Evolutionary conservation across 2,329 filamentous ascomycete species (phyloP).

Genomic region (Colletotrichum simmondsii): DNA sequence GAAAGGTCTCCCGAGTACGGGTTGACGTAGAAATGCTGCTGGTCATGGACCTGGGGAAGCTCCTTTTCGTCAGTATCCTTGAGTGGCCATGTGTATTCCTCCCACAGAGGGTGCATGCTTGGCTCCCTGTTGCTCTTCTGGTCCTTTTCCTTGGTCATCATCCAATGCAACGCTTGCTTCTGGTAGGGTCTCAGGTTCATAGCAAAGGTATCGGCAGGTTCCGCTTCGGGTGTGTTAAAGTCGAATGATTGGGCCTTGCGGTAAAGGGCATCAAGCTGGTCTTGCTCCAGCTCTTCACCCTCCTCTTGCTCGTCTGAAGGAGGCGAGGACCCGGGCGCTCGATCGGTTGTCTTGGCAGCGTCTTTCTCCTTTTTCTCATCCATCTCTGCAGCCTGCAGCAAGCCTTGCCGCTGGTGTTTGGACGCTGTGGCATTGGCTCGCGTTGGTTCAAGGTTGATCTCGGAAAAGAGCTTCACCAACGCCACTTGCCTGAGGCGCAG

Average conservation of each 20-base stretch:
- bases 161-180: slow-evolving; percentile 95
- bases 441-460: slow-evolving; percentile 84
- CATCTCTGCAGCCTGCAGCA: slow-evolving; percentile 88
- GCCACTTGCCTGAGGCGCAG: slow-evolving; percentile 87
- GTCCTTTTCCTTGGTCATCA: slow-evolving; percentile 92
- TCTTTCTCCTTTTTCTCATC: slow-evolving; percentile 80
- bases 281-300: slow-evolving; percentile 91
- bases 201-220: slow-evolving; percentile 83
- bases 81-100: slow-evolving; percentile 90
- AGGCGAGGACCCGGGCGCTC: slow-evolving; percentile 59
- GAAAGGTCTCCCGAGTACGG: slow-evolving; percentile 96
- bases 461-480: slow-evolving; percentile 87
- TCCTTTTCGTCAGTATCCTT: slow-evolving; percentile 89
- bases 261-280: slow-evolving; percentile 93
- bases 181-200: slow-evolving; percentile 92
- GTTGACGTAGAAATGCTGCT: slow-evolving; percentile 90
- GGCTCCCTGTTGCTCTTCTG: slow-evolving; percentile 75
- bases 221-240: slow-evolving; percentile 87
- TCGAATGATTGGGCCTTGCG: slow-evolving; percentile 97
- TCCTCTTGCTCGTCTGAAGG: slow-evolving; percentile 81
- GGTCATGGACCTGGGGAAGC: slow-evolving; percentile 71
- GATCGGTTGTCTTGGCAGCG: slow-evolving; percentile 47
- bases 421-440: slow-evolving; percentile 79
- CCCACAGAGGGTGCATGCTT: slow-evolving; percentile 98
- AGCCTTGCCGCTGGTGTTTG: slow-evolving; percentile 82